These are phyloP conservation scores for Oropetium thomaeum DNA, from an alignment of 176 grass and related monocot genomes.

Conservation along the genomic window DNA sequence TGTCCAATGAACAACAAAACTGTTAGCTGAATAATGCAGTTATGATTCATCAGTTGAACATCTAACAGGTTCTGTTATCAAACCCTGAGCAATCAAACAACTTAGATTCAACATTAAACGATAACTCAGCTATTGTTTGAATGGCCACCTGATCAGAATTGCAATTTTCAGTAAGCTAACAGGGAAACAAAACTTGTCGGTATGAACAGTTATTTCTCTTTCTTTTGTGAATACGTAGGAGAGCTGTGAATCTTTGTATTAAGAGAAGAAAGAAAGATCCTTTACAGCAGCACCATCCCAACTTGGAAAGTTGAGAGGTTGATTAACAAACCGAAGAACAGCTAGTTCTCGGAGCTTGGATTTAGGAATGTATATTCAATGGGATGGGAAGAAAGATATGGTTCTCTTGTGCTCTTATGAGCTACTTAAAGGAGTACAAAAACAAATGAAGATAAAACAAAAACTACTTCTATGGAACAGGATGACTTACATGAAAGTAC, in stretches of 20 bases:
- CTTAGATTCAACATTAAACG: neutral
- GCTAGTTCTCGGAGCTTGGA: neutral
- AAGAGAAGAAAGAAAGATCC: too few relatives aligned
- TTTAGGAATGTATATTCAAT: conserved; percentile 20
- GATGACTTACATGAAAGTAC: conserved; percentile 82
- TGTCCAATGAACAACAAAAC: conserved; percentile 36
- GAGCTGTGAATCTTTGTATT: too few relatives aligned
- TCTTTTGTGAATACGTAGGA: too few relatives aligned
- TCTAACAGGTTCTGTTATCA: neutral
- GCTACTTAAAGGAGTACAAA: neutral
- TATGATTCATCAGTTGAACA: conserved; percentile 5
- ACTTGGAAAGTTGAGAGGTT: too few relatives aligned
- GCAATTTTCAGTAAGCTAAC: neutral
- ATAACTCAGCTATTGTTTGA: neutral
- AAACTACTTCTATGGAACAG: conserved; percentile 18
- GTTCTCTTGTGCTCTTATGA: neutral
- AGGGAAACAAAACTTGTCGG: neutral
- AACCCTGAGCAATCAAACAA: neutral
- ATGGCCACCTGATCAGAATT: neutral
- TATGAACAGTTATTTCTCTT: neutral
- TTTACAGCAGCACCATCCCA: too few relatives aligned
- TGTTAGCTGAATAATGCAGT: conserved; percentile 6
- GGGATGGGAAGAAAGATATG: neutral
- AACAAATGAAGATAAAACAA: conserved; percentile 7
- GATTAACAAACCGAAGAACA: too few relatives aligned